Base-by-base conservation (phyloP, 2,329 filamentous ascomycete genomes). In the Neodidymelliopsis sp. region DNA sequence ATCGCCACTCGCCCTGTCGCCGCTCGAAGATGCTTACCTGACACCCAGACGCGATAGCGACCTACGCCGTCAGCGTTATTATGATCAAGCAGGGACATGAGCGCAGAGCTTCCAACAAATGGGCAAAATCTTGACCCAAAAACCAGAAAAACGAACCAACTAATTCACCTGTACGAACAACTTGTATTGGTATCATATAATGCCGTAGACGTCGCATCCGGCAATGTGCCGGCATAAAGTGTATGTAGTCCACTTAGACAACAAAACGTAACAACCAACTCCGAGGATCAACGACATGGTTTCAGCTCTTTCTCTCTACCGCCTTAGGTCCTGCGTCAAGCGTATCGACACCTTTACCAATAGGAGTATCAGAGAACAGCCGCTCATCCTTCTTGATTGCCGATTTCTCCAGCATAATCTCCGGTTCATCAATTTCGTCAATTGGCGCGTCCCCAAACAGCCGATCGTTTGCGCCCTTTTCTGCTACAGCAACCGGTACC, bases 361-460 rank as follows among this genome's bases (percentile, higher is more conserved):
- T 29, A 4, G 47, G 34, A 27, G 47, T n/a, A 36, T 50, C 47
- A 15, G 35, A 40, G 20, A 50, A 52, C 9, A 44, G n/a, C 8
- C 43, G 30, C 20, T 49, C 47, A 12, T 43, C 28, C 23, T 57
- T 54, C 27, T 42, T 36, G 22, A 53, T 49, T 8, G 42, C 24
- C 2, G 10, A 18, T 10, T 28, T 35, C 9, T 43, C 23, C 9
- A 53, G 53, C 10, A 28, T 25, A 20, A 50, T 43, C 9, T 16
- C 15, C 20, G 25, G 29, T 12, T 49, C 43, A n/a, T 53, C 33
- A 7, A 31, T 27, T 25, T 53, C 52, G 30, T 59, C 49, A 15
- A 60, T 56, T 4, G 55, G 55, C 25, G 41, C 39, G 40, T 58
- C 52, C 6, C 15, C 12, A 3, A 59, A 60, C 18, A 56, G 37